These are phyloP conservation scores for Magnusiomyces sp. DNA, from an alignment of 1,139 yeast species.

Conservation along the genomic window DNA sequence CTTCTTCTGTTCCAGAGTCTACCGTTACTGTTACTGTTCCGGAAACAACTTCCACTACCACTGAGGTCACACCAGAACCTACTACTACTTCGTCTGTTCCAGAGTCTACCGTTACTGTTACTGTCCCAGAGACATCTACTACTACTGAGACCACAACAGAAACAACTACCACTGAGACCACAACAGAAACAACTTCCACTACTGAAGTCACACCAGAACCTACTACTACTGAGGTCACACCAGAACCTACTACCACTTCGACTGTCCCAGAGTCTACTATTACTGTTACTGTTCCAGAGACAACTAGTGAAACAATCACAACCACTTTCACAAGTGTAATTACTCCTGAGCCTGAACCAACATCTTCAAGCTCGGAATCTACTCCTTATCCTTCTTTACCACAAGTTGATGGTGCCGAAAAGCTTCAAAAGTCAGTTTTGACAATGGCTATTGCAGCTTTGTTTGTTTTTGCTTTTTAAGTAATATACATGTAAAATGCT, in stretches of 20 bases:
- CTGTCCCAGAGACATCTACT: background rate
- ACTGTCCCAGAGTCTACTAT: background rate
- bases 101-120: background rate
- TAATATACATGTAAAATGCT: background rate
- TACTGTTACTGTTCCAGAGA: background rate
- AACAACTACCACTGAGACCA: background rate
- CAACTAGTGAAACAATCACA: background rate
- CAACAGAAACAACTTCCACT: background rate
- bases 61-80: background rate
- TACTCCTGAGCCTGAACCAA: background rate
- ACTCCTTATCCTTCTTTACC: background rate
- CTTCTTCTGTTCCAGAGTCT: background rate
- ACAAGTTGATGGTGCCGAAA: background rate
- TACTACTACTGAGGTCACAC: no score
- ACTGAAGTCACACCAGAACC: background rate
- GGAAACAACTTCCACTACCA: background rate
- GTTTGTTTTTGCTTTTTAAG: background rate
- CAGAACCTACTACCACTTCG: background rate
- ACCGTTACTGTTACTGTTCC: background rate
- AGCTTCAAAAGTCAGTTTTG: background rate
- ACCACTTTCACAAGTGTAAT: background rate
- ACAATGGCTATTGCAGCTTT: background rate
- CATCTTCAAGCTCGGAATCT: background rate
- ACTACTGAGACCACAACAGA: background rate
- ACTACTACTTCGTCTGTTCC: background rate